Conservation (phyloP, 768 basidiomycete species). For the Tulasnella sp. region DNA sequence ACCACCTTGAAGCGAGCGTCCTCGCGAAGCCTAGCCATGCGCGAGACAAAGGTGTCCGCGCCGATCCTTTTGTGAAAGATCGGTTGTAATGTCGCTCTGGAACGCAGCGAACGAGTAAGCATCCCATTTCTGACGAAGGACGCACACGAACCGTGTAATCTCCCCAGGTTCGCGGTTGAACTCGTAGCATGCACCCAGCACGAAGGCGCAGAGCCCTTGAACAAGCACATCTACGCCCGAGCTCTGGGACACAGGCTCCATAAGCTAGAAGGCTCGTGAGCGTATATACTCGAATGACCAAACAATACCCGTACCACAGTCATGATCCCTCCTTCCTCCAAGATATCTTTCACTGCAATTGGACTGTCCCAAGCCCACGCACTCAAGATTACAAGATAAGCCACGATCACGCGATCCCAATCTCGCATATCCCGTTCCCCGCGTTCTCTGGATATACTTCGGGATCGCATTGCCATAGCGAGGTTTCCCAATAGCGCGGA, state of each 20-base stretch:
- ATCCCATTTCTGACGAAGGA: conserved; percentile 2
- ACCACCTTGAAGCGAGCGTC: conserved; percentile 92
- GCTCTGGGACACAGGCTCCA: conserved; percentile 91
- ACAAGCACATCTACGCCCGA: conserved; percentile 83
- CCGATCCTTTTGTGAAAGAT: conserved; percentile 85
- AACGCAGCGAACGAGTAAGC: neutral
- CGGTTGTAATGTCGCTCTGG: conserved; percentile 82
- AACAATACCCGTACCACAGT: conserved; percentile 62
- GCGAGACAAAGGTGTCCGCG: conserved; percentile 82
- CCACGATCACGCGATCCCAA: conserved; percentile 88
- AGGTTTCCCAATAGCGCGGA: conserved; percentile 89
- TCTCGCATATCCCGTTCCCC: conserved; percentile 68
- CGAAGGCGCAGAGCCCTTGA: conserved; percentile 87
- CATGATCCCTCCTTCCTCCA: conserved; percentile 83
- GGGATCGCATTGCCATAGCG: conserved; percentile 80
- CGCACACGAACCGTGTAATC: conserved; percentile 72
- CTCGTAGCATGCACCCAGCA: conserved; percentile 94
- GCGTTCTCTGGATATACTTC: conserved; percentile 66
- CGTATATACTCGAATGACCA: neutral
- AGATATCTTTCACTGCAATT: conserved; percentile 80
- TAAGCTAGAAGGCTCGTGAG: conserved; percentile 59
- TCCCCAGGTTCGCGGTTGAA: conserved; percentile 95
- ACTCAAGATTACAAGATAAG: conserved; percentile 77
- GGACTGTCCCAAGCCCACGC: conserved; percentile 99
- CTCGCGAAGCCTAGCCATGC: conserved; percentile 85